phyloP scores from a whole-genome alignment of 805 yeast genomes.

The Suhomyces emberorum region DNA sequence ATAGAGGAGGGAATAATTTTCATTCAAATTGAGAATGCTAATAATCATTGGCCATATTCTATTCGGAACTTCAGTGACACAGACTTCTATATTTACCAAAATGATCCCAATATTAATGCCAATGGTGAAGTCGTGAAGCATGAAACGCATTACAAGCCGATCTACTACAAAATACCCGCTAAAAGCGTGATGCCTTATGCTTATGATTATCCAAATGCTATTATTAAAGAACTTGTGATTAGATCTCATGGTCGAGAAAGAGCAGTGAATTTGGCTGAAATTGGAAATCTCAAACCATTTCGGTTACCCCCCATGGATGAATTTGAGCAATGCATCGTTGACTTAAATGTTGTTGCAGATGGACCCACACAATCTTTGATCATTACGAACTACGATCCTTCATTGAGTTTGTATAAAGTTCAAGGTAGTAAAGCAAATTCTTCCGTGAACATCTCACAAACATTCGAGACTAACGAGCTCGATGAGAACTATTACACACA shows the following conservation, averaged over 20 bases:
- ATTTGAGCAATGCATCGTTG: constrained; percentile 55
- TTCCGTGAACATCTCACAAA: constrained; percentile 30
- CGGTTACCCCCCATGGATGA: constrained; percentile 53
- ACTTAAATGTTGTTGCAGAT: constrained; percentile 90
- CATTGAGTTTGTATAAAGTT: constrained; percentile 69
- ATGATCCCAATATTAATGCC: constrained; percentile 68
- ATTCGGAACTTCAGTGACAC: constrained; percentile 83
- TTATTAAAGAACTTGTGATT: constrained; percentile 73
- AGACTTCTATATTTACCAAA: constrained; percentile 85
- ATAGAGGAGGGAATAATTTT: constrained; percentile 83
- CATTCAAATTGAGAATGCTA: constrained; percentile 68
- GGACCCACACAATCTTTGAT: constrained; percentile 91
- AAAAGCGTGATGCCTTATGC: constrained; percentile 97
- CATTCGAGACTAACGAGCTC: constrained; percentile 52
- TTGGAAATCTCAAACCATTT: constrained; percentile 88
- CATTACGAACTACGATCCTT: constrained; percentile 77
- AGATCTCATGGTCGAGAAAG: constrained; percentile 73
- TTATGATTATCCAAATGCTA: constrained; percentile 95
- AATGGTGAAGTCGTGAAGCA: constrained; percentile 53
- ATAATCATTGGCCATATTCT: constrained; percentile 86
- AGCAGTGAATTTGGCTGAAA: constrained; percentile 82
- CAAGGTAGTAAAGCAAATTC: constrained; percentile 21
- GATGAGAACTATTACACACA: constrained; percentile 53
- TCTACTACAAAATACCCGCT: constrained; percentile 78
- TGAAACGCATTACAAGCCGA: constrained; percentile 65